Evolutionary conservation across 257 asterid genomes (phyloP).

Genomic region (Forsythia viridissima): DNA sequence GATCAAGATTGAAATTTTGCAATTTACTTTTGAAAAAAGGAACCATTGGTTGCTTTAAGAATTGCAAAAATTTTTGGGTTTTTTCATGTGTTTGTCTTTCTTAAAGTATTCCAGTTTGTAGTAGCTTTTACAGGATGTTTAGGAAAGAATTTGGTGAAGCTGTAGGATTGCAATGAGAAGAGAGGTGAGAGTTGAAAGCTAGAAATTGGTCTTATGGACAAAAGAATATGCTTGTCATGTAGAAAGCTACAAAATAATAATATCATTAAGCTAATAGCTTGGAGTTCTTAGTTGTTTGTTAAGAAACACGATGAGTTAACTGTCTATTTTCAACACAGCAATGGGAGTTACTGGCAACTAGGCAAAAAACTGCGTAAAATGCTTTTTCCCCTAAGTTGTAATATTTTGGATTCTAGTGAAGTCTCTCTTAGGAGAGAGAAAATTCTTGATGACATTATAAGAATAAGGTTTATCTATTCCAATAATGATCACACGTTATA

Average conservation of each 20-base stretch:
- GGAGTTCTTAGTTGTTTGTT: background rate
- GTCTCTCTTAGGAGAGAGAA: background rate
- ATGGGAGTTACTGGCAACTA: background rate
- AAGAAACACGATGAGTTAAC: background rate
- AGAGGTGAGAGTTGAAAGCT: background rate
- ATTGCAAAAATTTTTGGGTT: background rate
- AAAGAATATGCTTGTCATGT: background rate
- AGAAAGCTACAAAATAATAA: background rate
- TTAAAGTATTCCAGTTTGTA: background rate
- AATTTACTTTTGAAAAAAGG: background rate
- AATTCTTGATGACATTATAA: background rate
- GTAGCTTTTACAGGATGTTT: background rate
- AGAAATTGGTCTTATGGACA: background rate
- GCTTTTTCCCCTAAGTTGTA: background rate
- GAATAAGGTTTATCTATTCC: background rate
- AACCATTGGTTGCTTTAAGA: background rate
- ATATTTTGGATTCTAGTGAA: background rate
- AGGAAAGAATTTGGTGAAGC: background rate
- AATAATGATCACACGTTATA: background rate
- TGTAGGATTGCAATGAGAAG: background rate
- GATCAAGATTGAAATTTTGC: background rate
- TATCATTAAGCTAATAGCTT: background rate
- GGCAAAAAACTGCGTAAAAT: background rate
- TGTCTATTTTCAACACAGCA: background rate
- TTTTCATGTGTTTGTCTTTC: background rate